A percentile compares a stretch with the other conserved stretches of the same genome.
phyloP scores from a whole-genome alignment of 192 early-diverging fungal species.

The Coemansia sp. region DNA sequence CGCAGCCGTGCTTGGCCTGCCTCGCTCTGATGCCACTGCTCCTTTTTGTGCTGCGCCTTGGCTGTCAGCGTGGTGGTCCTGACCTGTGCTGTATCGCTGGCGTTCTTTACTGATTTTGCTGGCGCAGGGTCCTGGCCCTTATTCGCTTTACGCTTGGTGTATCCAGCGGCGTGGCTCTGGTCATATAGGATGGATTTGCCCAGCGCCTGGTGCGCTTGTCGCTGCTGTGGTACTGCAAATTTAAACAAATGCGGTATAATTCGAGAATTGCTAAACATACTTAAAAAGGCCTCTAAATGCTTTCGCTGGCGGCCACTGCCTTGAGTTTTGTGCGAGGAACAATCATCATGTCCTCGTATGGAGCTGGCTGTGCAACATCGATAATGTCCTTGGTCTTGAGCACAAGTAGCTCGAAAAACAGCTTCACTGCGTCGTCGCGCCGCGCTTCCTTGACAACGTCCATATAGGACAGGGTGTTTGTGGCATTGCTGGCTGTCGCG shows the following conservation, averaged over 20 bases:
- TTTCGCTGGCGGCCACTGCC: too few species aligned
- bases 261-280: too few species aligned
- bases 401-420: constrained; percentile 93
- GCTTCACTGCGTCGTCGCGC: constrained; percentile 68
- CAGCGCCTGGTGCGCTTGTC: not conserved
- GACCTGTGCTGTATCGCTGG: not conserved
- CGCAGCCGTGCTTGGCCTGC: constrained; percentile 13
- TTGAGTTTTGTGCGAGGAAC: constrained; percentile 32
- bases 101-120: too few species aligned
- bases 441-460: constrained; percentile 47
- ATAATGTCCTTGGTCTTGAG: constrained; percentile 85
- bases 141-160: not conserved
- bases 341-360: constrained; percentile 84
- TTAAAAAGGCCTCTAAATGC: too few species aligned
- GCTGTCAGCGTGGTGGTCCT: constrained; percentile 26
- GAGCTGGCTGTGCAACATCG: constrained; percentile 69
- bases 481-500: not conserved
- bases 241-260: too few species aligned
- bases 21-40: constrained; percentile 21
- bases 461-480: constrained; percentile 32
- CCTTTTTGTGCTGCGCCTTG: constrained; percentile 14
- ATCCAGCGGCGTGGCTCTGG: not conserved
- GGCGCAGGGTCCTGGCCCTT: too few species aligned
- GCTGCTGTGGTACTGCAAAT: not conserved
- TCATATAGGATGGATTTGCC: constrained; percentile 8